Evolutionary conservation across 495 filamentous ascomycete genomes (phyloP).

Genomic region (Penicillium samsonianum): DNA sequence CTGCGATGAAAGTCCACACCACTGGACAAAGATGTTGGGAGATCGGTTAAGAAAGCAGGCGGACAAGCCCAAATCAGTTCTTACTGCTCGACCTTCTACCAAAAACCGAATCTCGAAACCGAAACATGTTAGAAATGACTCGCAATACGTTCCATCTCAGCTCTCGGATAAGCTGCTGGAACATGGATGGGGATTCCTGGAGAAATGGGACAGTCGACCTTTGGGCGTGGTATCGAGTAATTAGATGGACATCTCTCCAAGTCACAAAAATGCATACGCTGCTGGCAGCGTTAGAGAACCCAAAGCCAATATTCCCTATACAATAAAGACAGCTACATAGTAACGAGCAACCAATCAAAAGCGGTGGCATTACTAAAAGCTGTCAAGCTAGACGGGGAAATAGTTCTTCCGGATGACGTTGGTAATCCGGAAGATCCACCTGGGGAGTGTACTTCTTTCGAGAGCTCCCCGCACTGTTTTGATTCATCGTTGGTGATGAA

Average conservation of each 20-base stretch:
- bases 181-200: conserved; percentile 37
- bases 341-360: conserved; percentile 17
- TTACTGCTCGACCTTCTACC: background rate
- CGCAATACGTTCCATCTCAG: background rate
- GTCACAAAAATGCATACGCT: conserved; percentile 13
- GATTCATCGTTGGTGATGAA: conserved; percentile 30
- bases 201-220: conserved; percentile 41
- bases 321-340: background rate
- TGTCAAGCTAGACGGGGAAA: conserved; percentile 13
- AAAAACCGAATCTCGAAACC: conserved; percentile 7
- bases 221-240: conserved; percentile 32
- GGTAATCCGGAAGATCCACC: conserved; percentile 17
- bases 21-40: conserved; percentile 35
- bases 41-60: conserved; percentile 21
- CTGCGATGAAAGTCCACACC: conserved; percentile 36
- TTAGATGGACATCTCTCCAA: background rate
- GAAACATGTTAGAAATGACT: conserved; percentile 1
- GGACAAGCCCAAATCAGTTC: background rate
- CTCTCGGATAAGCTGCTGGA: conserved; percentile 27
- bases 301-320: background rate
- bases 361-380: conserved; percentile 17
- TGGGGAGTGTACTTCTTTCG: background rate
- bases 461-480: conserved; percentile 21
- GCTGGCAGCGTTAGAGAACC: conserved; percentile 22
- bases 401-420: conserved; percentile 28